Evolutionary conservation across 129 eudicot genomes (phyloP), one percentile per base, ranked within the genome.

Genomic region (Tanacetum coccineum): DNA sequence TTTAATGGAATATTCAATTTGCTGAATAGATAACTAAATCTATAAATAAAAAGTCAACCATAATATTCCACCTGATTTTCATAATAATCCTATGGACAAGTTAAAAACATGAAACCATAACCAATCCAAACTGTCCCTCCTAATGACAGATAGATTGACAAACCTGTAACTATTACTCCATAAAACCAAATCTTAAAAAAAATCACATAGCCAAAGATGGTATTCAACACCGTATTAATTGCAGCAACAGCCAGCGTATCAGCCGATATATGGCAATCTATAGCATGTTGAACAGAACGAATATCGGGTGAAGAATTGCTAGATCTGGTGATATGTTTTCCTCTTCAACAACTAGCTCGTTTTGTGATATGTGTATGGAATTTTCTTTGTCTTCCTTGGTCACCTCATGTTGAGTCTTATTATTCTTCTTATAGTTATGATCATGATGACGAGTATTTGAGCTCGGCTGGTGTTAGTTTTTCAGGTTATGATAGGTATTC

Each of bases 271-370:
- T 85, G 87, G 91, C 87, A 85, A 53, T 45, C 70, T 30, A 20
- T 79, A 13, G 91, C 91, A 1, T 82, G 87, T 53, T 70, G 79
- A 18, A 67, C 84, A 8, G 85, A 85, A 55, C 80, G 76, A 8
- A 67, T 85, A 48, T 62, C 76, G 56, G 62, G 79, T 62, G 61
- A 74, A 3, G 76, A 82, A 55, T 40, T 85, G 17, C 14, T 82
- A 64, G 87, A 85, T 79, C 80, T 85, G 51, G 83, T 82, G 32
- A 32, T 76, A 17, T 79, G 87, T 53, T 82, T 79, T 54, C 91
- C 91, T 46, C 83, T 85, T 50, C 87, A 76, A 48, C 85, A 82
- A 51, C 44, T 85, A 14, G 83, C 81, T 48, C 87, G 85, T 10
- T 74, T 80, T 30, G 81, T 74, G 3, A 58, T 77, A 36, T 85